Base-by-base conservation (phyloP, 768 basidiomycete species). In the Rhizopogon rudus region DNA sequence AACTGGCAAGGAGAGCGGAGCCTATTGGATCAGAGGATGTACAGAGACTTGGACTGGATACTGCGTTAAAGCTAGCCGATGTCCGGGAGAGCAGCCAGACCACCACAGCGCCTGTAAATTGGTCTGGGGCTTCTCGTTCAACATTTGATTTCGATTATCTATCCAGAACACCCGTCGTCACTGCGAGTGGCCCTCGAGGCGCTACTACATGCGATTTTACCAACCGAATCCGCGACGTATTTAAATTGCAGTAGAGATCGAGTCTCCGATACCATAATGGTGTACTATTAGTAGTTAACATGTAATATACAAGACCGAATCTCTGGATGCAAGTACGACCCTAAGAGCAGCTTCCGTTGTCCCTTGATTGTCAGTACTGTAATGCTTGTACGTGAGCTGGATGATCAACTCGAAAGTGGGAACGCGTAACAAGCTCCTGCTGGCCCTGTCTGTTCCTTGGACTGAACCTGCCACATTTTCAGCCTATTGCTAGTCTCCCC, bases 41-140 rank as follows among this genome's bases (percentile, higher is more conserved):
- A 2, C 43, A 25, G 25, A 5, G 54, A 28, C 60, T 63, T 20
- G 61, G 61, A n/a, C 12, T 57, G 35, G 63, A 65, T 10, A 40
- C 53, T 20, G 33, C 44, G 5, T 31, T 67, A 40, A 67, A 59
- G 51, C 56, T 65, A 10, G 66, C 61, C 39, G 58, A 57, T 7
- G 20, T 69, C 33, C 53, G 61, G 14, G 66, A 65, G 46, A 69
- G 61, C 40, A 35, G 16, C 6, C 6, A 53, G n/a, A 22, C 46
- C 7, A 48, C 31, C 13, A 20, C 1, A 33, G 9, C 22, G 33
- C 31, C 46, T 17, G 17, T n/a, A 31, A 31, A 31, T 20, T 48
- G 17, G 46, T 13, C 33, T 48, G n/a, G 17, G 20, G 20, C 31
- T 12, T 17, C 33, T 12, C 46, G 46, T 16, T 22, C 33, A 22